Percentiles rank a stretch among this genome's conserved stretches.
Conservation (phyloP, 1,139 yeast genomes). For the Diutina ranongensis region DNA sequence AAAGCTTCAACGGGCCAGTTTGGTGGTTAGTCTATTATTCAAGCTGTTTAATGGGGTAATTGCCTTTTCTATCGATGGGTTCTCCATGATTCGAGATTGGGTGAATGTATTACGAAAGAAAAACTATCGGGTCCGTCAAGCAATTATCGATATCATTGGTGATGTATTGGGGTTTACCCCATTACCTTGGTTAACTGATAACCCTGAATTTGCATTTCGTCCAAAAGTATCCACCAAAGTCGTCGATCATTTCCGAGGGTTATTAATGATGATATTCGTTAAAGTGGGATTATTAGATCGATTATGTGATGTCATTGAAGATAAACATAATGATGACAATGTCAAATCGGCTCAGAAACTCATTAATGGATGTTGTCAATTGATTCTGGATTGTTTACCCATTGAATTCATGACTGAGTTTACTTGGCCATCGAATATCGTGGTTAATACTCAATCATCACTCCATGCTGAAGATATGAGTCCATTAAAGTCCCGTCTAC, state of each 20-base stretch:
- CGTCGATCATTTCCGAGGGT: slow-evolving; percentile 55
- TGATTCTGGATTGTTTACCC: slow-evolving; percentile 9
- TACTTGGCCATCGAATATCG: neutral
- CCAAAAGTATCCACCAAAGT: slow-evolving; percentile 10
- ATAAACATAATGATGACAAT: slow-evolving; percentile 15
- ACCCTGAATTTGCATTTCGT: slow-evolving; percentile 8
- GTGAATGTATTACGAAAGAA: slow-evolving; percentile 54
- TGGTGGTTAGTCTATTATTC: neutral
- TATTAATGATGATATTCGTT: slow-evolving; percentile 38
- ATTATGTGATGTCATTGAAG: slow-evolving; percentile 37
- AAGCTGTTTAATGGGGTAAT: slow-evolving; percentile 39
- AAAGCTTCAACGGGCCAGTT: slow-evolving; percentile 6
- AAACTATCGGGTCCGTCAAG: slow-evolving; percentile 42
- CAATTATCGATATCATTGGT: slow-evolving; percentile 58
- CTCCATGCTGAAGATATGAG: neutral
- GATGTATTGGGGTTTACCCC: slow-evolving; percentile 55
- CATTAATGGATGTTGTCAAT: slow-evolving; percentile 8
- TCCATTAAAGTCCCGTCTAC: neutral
- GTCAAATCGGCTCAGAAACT: slow-evolving; percentile 9
- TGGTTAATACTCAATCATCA: neutral
- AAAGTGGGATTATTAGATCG: slow-evolving; percentile 26
- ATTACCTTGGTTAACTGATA: slow-evolving; percentile 43
- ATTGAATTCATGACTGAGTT: slow-evolving; percentile 6
- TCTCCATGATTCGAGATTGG: slow-evolving; percentile 45
- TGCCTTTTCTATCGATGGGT: slow-evolving; percentile 48